Base-by-base conservation (phyloP, 768 basidiomycete genomes). In the Coprinellus micaceus region DNA sequence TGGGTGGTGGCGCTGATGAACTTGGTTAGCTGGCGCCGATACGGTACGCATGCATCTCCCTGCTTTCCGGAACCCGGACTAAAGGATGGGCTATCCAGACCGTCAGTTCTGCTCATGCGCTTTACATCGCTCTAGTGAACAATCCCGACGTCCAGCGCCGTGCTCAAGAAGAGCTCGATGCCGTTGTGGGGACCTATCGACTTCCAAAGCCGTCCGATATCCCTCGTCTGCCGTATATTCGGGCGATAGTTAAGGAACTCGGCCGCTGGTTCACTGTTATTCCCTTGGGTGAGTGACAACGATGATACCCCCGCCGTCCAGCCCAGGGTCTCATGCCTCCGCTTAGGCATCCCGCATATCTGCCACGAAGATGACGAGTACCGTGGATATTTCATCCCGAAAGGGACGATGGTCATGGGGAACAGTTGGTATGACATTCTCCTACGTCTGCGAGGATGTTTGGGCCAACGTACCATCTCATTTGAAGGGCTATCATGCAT, bases 261-360 rank as follows among this genome's bases (percentile, higher is more conserved):
- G 19, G 63, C 21, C 43, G 68, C 45, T 66, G 39, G 58, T 54
- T 52, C 24, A 28, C 58, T 11, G 56, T 58, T 30, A 19, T 40
- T 2, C 29, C 44, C 17, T 39, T 61, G 29, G 54, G 62, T 58
- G 40, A 7, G 56, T 50, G 48, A n/a, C 26, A 29, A 10, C 43
- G 29, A 50, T 11, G 10, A 29, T 21, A 61, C 78, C 13, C 74
- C 73, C 2, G 78, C 74, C 48, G 55, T 76, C 25, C 66, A 71
- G 25, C 66, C 66, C 2, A 57, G 74, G 15, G 46, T 74, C 28
- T 28, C 17, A 13, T 33, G 13, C 33, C 13, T 13, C 7, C 6
- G 13, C 15, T 10, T 22, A 60, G 59, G 44, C 37, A 24, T 52
- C 2, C 36, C 37, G 4, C 60, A 58, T 13, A 39, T 41, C 15